Evolutionary conservation across 2,329 filamentous ascomycete species (phyloP), one percentile per base, ranked within the genome.

Genomic region (Fusarium newnesense): DNA sequence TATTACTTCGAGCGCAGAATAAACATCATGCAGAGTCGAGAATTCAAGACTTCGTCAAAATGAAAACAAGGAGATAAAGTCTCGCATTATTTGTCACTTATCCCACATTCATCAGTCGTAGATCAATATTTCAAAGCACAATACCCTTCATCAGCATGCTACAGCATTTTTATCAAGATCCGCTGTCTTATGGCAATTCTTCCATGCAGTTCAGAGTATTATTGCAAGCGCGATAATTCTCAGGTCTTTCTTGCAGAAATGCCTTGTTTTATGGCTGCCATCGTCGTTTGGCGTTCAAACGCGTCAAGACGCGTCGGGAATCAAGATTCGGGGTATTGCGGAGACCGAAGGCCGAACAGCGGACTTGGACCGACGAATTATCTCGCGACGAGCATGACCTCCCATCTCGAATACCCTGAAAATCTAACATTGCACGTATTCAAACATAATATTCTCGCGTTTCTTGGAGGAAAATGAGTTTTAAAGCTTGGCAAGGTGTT

Each of bases 311-410:
- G 26, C 52, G 52, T 40, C 18, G 15, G 11, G 52, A 15, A 16
- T 30, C 8, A 28, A 13, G 15, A 12, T 21, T 47, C 54, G 54
- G 54, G 2, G 18, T 10, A 21, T 19, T 47, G 54, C 54, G 54
- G 54, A 58, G 21, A 13, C 54, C 54, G 54, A 58, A 47, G n/a
- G 24, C 54, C 40, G 54, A 58, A n/a, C 10, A 34, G 40, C 40
- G 54, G 54, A 58, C 16, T 47, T 36, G 30, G 0, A 5, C 9
- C 2, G 5, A 21, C 54, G 40, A 46, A 57, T 57, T 21, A 26
- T 34, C n/a, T 47, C 30, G 32, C 13, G 30, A 2, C 15, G 3
- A 21, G 24, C n/a, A 9, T 9, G 28, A 21, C 46, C 46, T 50
- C 28, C 4, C 9, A 9, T 16, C n/a, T 26, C 9, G 4, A 4